A percentile compares a stretch with the other conserved stretches of the same genome.
phyloP scores from a whole-genome alignment of 305 asterid genomes.

The Fraxinus velutina region DNA sequence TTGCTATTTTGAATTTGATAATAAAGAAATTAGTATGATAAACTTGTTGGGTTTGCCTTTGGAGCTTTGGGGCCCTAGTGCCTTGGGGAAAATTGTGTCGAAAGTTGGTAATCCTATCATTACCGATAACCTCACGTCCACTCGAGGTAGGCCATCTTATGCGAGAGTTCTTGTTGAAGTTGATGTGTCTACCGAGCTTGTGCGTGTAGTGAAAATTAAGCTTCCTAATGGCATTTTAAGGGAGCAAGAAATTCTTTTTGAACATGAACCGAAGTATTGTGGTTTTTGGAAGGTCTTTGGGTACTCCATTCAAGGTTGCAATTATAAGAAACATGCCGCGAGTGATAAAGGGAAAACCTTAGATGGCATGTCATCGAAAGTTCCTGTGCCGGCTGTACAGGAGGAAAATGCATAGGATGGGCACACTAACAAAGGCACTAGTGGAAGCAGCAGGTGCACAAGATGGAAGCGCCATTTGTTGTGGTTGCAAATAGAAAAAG shows the following conservation, averaged over 20 bases:
- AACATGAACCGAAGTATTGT: background rate
- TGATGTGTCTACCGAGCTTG: too few relatives aligned
- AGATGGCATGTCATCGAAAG: too few relatives aligned
- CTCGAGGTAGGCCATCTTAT: background rate
- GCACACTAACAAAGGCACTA: background rate
- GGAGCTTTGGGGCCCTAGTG: too few relatives aligned
- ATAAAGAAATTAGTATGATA: too few relatives aligned
- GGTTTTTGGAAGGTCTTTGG: background rate
- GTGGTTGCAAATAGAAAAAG: background rate
- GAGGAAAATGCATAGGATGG: background rate
- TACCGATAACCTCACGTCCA: too few relatives aligned
- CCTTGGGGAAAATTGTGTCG: too few relatives aligned
- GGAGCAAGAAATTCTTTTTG: background rate
- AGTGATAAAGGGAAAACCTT: too few relatives aligned
- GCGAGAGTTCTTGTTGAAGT: too few relatives aligned
- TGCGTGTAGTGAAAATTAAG: background rate
- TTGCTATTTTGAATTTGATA: too few relatives aligned
- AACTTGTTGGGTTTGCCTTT: too few relatives aligned
- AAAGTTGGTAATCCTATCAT: background rate
- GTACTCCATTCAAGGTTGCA: background rate
- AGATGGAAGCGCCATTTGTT: background rate
- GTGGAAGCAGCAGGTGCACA: background rate
- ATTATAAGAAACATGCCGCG: background rate
- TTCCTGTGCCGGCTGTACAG: background rate
- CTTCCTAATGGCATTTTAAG: background rate